Conservation (phyloP, 768 basidiomycete genomes). For the Phlebiopsis flavidoalba region DNA sequence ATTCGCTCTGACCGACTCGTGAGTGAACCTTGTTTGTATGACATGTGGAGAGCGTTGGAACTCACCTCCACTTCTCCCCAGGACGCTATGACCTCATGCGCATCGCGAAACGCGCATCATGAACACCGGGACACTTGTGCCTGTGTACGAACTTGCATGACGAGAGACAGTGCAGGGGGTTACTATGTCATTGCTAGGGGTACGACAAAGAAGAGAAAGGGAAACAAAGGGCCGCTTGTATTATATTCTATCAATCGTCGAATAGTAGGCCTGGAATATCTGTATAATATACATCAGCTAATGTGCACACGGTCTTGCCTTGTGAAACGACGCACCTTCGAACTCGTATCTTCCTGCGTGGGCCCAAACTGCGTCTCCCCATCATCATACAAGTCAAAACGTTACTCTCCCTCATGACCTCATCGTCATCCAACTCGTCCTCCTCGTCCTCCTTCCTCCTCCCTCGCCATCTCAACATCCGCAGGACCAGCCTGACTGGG, state of each 20-base stretch:
- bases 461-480: neutral
- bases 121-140: neutral
- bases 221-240: neutral
- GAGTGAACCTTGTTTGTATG: neutral
- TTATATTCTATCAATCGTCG: slow-evolving; percentile 14
- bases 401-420: slow-evolving; percentile 1
- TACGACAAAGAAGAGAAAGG: neutral
- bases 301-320: neutral
- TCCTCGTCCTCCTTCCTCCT: neutral
- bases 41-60: neutral
- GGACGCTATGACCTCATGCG: neutral
- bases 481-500: neutral
- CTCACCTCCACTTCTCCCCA: neutral
- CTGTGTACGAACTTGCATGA: neutral
- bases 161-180: neutral
- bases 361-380: slow-evolving; percentile 19
- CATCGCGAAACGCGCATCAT: neutral
- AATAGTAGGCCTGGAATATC: slow-evolving; percentile 27
- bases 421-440: slow-evolving; percentile 6
- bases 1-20: neutral
- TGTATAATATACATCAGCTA: slow-evolving; percentile 6
- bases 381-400: slow-evolving; percentile 19
- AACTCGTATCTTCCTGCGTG: slow-evolving; percentile 18
- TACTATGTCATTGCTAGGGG: neutral
- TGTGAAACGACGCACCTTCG: slow-evolving; percentile 14